A percentile compares a stretch with the other conserved stretches of the same genome.
Conservation (phyloP, 2,329 filamentous ascomycete genomes). For the Apiospora hydei region DNA sequence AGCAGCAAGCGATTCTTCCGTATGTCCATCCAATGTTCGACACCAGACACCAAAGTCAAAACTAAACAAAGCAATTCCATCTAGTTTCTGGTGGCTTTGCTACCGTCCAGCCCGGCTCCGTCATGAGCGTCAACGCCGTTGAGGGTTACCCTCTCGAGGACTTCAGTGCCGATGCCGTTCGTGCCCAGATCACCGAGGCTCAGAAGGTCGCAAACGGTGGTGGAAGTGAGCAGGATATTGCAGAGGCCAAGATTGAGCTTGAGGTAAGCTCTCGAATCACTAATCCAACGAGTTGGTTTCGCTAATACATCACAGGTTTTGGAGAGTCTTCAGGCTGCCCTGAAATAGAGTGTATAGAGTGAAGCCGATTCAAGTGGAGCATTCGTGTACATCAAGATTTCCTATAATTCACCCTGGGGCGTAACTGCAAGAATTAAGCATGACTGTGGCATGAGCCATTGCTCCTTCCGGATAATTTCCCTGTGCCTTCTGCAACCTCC, state of each 20-base stretch:
- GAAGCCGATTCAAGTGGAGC: slow-evolving; percentile 37
- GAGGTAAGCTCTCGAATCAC: slow-evolving; percentile 68
- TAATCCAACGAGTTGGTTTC: slow-evolving; percentile 18
- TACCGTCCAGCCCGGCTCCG: slow-evolving; percentile 92
- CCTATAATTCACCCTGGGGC: slow-evolving; percentile 37
- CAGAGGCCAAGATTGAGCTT: slow-evolving; percentile 98
- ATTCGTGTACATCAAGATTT: slow-evolving; percentile 49
- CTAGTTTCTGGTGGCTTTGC: slow-evolving; percentile 96
- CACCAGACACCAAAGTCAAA: background rate
- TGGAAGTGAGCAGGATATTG: slow-evolving; percentile 96
- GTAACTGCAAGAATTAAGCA: slow-evolving; percentile 38
- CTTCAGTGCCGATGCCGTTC: slow-evolving; percentile 91
- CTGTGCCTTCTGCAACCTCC: background rate
- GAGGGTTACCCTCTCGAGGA: slow-evolving; percentile 95
- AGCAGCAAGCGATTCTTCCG: slow-evolving; percentile 96
- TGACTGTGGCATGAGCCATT: slow-evolving; percentile 30
- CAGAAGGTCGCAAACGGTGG: slow-evolving; percentile 91
- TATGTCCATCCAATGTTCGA: slow-evolving; percentile 59
- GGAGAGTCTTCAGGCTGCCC: slow-evolving; percentile 80
- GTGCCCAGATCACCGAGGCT: slow-evolving; percentile 89
- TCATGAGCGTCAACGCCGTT: slow-evolving; percentile 97
- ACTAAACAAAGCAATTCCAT: slow-evolving; percentile 3
- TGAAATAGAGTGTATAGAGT: slow-evolving; percentile 73
- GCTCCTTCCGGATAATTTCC: slow-evolving; percentile 30
- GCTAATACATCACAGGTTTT: slow-evolving; percentile 69